Percentiles rank a stretch among this genome's conserved stretches.
Evolutionary conservation across 176 grass and related monocot genomes (phyloP).

Genomic region (Melocanna baccifera): DNA sequence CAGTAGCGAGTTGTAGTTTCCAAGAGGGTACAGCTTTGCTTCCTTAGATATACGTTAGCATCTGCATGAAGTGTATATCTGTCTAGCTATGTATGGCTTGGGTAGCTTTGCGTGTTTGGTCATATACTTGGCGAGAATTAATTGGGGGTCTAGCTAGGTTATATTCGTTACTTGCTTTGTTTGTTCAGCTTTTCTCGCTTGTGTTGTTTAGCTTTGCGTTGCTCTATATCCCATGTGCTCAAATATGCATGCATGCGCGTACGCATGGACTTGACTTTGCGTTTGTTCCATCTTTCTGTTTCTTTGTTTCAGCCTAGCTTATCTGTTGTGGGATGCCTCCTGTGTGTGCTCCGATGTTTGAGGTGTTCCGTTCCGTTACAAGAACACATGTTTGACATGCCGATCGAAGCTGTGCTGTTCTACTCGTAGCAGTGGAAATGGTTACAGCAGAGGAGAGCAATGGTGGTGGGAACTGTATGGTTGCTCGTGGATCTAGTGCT

Average conservation of each 20-base stretch:
- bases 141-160: not conserved
- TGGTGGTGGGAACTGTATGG: conserved; percentile 21
- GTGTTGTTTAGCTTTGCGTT: not conserved
- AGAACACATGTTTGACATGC: conserved; percentile 7
- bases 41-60: not conserved
- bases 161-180: not conserved
- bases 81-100: not conserved
- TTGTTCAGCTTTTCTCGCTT: not conserved
- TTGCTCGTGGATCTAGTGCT: conserved; percentile 18
- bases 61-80: not conserved
- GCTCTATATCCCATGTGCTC: conserved; percentile 41
- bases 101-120: not conserved
- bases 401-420: not conserved
- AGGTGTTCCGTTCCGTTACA: not conserved
- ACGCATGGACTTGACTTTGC: not conserved
- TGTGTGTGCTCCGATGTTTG: not conserved
- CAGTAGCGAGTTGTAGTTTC: not conserved
- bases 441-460: conserved; percentile 27
- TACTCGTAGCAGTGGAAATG: conserved; percentile 24
- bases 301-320: not conserved
- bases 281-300: not conserved
- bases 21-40: not conserved
- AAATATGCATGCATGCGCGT: not conserved
- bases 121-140: not conserved
- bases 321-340: not conserved